Conservation (phyloP, 345 rosid species). For the Sisymbrium altissimum region DNA sequence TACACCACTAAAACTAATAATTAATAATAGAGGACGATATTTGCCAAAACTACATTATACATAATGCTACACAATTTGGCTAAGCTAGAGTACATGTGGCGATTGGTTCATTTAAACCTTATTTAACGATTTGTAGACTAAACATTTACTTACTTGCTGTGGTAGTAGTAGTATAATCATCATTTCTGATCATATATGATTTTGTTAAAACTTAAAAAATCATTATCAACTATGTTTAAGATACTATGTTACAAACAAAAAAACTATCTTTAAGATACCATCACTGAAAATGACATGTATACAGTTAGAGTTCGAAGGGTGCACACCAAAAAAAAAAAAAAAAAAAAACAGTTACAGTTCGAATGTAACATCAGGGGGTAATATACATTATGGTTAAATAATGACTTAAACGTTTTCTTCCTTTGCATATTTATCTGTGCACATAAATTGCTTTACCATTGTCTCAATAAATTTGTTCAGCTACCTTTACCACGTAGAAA, state of each 20-base stretch:
- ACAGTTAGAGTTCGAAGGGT: no score
- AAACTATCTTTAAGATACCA: background rate
- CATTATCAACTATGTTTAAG: background rate
- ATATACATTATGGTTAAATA: no score
- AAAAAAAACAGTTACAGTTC: no score
- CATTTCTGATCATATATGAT: background rate
- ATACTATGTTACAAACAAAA: no score
- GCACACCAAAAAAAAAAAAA: no score
- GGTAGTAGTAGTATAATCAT: background rate
- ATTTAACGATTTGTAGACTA: background rate
- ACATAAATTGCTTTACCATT: background rate
- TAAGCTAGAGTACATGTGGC: background rate
- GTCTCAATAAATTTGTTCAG: background rate
- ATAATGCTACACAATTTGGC: background rate
- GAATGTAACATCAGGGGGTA: no score
- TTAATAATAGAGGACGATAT: background rate
- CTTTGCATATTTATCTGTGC: background rate
- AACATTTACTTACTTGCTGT: background rate
- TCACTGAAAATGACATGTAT: background rate
- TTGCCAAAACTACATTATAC: background rate
- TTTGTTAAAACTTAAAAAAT: background rate
- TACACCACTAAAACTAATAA: background rate
- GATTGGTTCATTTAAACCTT: background rate
- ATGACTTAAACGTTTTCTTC: background rate
- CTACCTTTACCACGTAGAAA: background rate